These are phyloP conservation scores for Flaveria robusta DNA, from an alignment of 129 eudicot genomes.

Conservation along the genomic window DNA sequence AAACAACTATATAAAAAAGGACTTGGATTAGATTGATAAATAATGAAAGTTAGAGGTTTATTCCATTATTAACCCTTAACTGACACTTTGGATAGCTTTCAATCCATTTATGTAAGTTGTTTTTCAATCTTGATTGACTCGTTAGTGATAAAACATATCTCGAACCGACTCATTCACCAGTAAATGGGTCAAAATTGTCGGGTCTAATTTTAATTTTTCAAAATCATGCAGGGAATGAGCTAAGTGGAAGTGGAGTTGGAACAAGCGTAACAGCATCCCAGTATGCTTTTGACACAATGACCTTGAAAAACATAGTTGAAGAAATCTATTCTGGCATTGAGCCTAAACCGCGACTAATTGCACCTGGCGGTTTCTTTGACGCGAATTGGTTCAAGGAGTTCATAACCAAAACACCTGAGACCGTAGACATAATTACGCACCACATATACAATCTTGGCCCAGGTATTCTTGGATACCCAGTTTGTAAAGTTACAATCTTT, in stretches of 20 bases:
- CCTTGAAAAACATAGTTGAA: conserved; percentile 52
- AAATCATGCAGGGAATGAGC: conserved; percentile 66
- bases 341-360: conserved; percentile 59
- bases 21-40: neutral
- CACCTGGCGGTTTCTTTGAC: conserved; percentile 94
- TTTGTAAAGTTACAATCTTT: conserved; percentile 14
- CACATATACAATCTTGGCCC: conserved; percentile 95
- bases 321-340: conserved; percentile 52
- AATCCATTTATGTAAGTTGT: neutral
- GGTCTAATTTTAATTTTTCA: neutral
- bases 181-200: neutral
- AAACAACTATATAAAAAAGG: neutral
- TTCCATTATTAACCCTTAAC: neutral
- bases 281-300: conserved; percentile 57
- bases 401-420: conserved; percentile 46
- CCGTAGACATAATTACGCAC: conserved; percentile 64
- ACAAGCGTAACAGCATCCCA: conserved; percentile 65
- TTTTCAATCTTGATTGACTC: too few species aligned
- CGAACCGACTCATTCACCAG: neutral
- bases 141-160: conserved; percentile 2
- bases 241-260: conserved; percentile 81
- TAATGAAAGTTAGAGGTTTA: neutral
- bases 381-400: conserved; percentile 68
- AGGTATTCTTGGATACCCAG: conserved; percentile 48
- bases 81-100: neutral